Percentiles rank a stretch among this genome's conserved stretches.
phyloP scores from a whole-genome alignment of 1,139 yeast genomes.

The Scheffersomyces lignicola region DNA sequence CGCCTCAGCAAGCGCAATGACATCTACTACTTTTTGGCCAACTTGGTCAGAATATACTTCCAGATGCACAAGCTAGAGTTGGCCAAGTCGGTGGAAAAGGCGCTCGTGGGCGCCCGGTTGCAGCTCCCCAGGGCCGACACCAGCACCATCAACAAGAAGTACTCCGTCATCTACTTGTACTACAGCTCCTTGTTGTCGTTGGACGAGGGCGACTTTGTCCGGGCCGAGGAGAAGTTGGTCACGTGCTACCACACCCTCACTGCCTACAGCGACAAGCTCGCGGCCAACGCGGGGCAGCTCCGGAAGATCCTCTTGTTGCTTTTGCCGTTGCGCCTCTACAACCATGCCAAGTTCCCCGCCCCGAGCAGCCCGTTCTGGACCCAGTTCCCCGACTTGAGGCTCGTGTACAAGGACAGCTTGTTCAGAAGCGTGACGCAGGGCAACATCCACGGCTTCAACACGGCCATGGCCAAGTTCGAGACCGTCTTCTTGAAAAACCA shows the following conservation, averaged over 20 bases:
- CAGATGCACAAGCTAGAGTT: slow-evolving; percentile 67
- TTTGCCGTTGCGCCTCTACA: slow-evolving; percentile 55
- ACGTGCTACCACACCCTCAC: slow-evolving; percentile 44
- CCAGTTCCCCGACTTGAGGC: slow-evolving; percentile 41
- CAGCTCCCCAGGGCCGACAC: slow-evolving; percentile 53
- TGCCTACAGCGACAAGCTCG: slow-evolving; percentile 18
- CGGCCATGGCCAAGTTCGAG: slow-evolving; percentile 45
- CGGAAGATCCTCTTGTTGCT: slow-evolving; percentile 49
- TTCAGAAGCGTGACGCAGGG: slow-evolving; percentile 56
- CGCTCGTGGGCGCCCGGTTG: slow-evolving; percentile 55
- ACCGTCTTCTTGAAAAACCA: slow-evolving; percentile 56
- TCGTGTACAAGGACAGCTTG: slow-evolving; percentile 48
- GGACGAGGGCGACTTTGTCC: slow-evolving; percentile 58
- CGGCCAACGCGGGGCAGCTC: slow-evolving; percentile 22
- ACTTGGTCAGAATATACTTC: slow-evolving; percentile 73
- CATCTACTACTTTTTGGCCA: slow-evolving; percentile 72
- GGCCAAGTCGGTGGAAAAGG: slow-evolving; percentile 78
- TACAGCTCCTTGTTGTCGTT: slow-evolving; percentile 64
- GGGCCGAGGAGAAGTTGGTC: slow-evolving; percentile 50
- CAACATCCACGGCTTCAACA: slow-evolving; percentile 50
- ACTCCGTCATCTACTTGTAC: slow-evolving; percentile 62
- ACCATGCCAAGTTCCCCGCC: slow-evolving; percentile 43
- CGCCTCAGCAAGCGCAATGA: slow-evolving; percentile 57
- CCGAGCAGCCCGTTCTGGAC: slow-evolving; percentile 32
- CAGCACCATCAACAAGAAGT: slow-evolving; percentile 44